Percentiles rank a stretch among this genome's conserved stretches.
Evolutionary conservation across 805 yeast genomes (phyloP).

Genomic region (Suhomyces sp.): DNA sequence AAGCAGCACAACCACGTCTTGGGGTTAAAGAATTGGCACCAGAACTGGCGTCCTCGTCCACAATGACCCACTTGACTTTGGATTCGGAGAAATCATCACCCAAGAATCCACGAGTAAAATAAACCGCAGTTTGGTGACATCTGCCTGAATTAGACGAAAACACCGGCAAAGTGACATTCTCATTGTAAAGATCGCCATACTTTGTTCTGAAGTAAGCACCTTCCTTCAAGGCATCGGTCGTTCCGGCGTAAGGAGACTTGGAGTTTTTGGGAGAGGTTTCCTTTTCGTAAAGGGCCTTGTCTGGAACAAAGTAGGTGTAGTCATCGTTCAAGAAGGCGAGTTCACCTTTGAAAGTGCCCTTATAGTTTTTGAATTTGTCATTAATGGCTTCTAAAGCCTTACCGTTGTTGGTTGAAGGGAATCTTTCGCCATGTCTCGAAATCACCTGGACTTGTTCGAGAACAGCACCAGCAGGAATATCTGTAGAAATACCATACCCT

Average conservation of each 20-base stretch:
- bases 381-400: constrained; percentile 24
- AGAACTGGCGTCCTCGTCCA: constrained; percentile 42
- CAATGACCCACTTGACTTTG: constrained; percentile 34
- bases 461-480: constrained; percentile 49
- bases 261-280: constrained; percentile 50
- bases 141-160: constrained; percentile 58
- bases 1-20: constrained; percentile 20
- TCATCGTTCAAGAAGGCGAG: constrained; percentile 53
- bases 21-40: constrained; percentile 33
- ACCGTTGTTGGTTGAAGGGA: constrained; percentile 44
- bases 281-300: constrained; percentile 41
- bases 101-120: constrained; percentile 61
- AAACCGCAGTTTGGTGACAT: constrained; percentile 52
- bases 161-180: constrained; percentile 41
- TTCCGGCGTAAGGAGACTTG: constrained; percentile 51
- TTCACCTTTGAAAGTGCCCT: constrained; percentile 44
- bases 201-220: constrained; percentile 50
- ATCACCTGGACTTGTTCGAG: constrained; percentile 69
- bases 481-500: constrained; percentile 54
- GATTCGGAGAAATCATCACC: constrained; percentile 39
- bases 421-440: constrained; percentile 83
- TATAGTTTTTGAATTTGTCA: constrained; percentile 21
- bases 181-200: constrained; percentile 48
- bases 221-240: constrained; percentile 45
- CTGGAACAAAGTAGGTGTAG: constrained; percentile 48